Evolutionary conservation across 2,329 filamentous ascomycete genomes (phyloP).

Genomic region (Pezicula rhizophila): DNA sequence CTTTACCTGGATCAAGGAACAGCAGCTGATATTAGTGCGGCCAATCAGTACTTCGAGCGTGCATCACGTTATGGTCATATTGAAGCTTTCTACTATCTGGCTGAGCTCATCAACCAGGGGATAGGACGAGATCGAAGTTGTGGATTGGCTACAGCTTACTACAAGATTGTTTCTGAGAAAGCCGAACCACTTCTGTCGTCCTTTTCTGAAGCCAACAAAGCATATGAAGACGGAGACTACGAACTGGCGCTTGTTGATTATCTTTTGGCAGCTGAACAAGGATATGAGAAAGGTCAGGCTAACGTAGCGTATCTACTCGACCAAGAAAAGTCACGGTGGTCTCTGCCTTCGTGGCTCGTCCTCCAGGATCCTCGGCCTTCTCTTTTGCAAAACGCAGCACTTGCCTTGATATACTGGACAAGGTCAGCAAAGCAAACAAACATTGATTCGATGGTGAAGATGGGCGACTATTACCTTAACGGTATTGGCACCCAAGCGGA

Average conservation of each 20-base stretch:
- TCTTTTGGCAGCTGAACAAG: conserved; percentile 71
- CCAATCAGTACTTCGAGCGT: conserved; percentile 64
- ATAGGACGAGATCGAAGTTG: conserved; percentile 62
- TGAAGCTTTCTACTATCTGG: conserved; percentile 68
- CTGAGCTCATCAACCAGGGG: conserved; percentile 60
- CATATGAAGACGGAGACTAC: conserved; percentile 57
- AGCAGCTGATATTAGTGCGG: conserved; percentile 36
- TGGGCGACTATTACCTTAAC: conserved; percentile 93
- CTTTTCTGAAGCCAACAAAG: conserved; percentile 60
- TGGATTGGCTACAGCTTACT: conserved; percentile 60
- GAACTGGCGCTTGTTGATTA: conserved; percentile 59
- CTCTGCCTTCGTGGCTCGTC: conserved; percentile 34
- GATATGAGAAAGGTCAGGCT: conserved; percentile 63
- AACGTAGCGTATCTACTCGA: conserved; percentile 70
- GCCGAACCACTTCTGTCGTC: conserved; percentile 52
- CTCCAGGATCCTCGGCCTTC: conserved; percentile 29
- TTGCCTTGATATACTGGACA: conserved; percentile 80
- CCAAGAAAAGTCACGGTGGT: conserved; percentile 48
- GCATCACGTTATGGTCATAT: conserved; percentile 63
- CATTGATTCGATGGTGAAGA: conserved; percentile 90
- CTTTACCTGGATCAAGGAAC: conserved; percentile 64
- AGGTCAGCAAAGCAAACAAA: conserved; percentile 90
- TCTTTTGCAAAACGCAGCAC: conserved; percentile 49
- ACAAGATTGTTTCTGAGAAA: conserved; percentile 55
- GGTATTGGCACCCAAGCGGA: conserved; percentile 70